Evolutionary conservation across 1,284 basidiomycete genomes (phyloP).

Genomic region (Pseudozyma sp.): DNA sequence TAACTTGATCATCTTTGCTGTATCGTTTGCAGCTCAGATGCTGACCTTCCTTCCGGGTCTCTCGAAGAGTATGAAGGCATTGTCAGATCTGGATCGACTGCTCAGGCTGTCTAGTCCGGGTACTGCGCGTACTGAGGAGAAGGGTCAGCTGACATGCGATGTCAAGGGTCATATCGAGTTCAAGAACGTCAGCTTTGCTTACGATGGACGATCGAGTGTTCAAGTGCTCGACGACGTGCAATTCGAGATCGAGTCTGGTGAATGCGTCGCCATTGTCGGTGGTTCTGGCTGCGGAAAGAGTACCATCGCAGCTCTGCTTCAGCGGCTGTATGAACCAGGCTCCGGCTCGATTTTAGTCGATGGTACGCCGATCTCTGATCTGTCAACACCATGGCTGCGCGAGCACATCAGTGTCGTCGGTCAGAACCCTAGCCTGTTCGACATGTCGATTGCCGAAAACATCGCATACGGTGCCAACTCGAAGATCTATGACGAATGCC

Average conservation of each 20-base stretch:
- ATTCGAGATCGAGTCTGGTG: slow-evolving; percentile 50
- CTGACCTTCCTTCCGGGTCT: slow-evolving; percentile 76
- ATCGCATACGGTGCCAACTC: slow-evolving; percentile 54
- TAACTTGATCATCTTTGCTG: slow-evolving; percentile 90
- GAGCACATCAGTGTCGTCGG: slow-evolving; percentile 58
- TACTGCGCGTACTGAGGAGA: slow-evolving; percentile 3
- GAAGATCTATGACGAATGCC: slow-evolving; percentile 18
- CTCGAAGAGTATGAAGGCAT: slow-evolving; percentile 72
- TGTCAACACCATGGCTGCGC: slow-evolving; percentile 52
- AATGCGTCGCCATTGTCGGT: slow-evolving; percentile 66
- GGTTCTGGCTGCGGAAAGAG: slow-evolving; percentile 64
- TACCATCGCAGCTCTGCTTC: slow-evolving; percentile 60
- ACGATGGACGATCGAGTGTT: slow-evolving; percentile 28
- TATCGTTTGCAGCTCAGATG: slow-evolving; percentile 88
- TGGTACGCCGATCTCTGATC: slow-evolving; percentile 13
- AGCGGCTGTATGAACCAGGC: slow-evolving; percentile 62
- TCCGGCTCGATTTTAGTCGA: slow-evolving; percentile 52
- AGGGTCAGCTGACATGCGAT: slow-evolving; percentile 9
- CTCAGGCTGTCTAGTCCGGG: slow-evolving; percentile 69
- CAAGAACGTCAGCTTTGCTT: slow-evolving; percentile 57
- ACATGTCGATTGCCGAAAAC: slow-evolving; percentile 57
- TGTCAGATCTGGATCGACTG: slow-evolving; percentile 80
- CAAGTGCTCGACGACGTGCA: slow-evolving; percentile 41
- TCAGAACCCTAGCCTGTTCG: slow-evolving; percentile 60
- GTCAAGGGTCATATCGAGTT: slow-evolving; percentile 49